Conservation (phyloP, 2,329 filamentous ascomycete species). For the Huntiella decipiens region DNA sequence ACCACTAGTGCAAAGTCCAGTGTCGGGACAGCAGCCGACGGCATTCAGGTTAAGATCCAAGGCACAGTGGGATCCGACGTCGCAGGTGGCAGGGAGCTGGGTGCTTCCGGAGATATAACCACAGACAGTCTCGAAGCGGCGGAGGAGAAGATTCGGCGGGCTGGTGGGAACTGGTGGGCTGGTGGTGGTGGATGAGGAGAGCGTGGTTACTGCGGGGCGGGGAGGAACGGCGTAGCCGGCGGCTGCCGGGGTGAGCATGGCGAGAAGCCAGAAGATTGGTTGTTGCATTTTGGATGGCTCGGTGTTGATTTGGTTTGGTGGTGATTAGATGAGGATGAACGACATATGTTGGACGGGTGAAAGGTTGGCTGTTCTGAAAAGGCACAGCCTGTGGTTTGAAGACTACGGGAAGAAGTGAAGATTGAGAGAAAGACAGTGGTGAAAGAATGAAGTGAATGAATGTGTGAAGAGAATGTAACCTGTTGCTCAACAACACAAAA, state of each 20-base stretch:
- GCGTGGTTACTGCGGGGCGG: slow-evolving; percentile 18
- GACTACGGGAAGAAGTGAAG: not conserved
- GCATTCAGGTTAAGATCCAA: slow-evolving; percentile 28
- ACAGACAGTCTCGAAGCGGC: slow-evolving; percentile 56
- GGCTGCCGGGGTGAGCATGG: slow-evolving; percentile 18
- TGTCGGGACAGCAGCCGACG: slow-evolving; percentile 39
- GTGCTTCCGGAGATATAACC: slow-evolving; percentile 36
- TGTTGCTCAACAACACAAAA: not conserved
- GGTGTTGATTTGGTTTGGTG: not conserved
- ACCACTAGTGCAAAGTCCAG: slow-evolving; percentile 29
- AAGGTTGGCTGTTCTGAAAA: not conserved
- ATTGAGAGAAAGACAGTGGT: not conserved
- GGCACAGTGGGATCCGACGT: slow-evolving; percentile 38
- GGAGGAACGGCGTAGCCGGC: slow-evolving; percentile 22
- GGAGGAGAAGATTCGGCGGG: slow-evolving; percentile 56
- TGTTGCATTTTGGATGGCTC: slow-evolving; percentile 16
- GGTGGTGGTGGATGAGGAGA: not conserved
- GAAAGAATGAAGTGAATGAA: too few relatives aligned
- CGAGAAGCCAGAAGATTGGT: slow-evolving; percentile 18
- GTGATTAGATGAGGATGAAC: not conserved
- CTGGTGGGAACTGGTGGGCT: not conserved
- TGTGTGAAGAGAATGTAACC: too few relatives aligned
- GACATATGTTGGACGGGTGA: not conserved
- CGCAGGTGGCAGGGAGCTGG: slow-evolving; percentile 35
- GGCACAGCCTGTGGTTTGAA: not conserved